Base-by-base conservation (phyloP, 176 grass and related monocot genomes). In the Musa itinerans region DNA sequence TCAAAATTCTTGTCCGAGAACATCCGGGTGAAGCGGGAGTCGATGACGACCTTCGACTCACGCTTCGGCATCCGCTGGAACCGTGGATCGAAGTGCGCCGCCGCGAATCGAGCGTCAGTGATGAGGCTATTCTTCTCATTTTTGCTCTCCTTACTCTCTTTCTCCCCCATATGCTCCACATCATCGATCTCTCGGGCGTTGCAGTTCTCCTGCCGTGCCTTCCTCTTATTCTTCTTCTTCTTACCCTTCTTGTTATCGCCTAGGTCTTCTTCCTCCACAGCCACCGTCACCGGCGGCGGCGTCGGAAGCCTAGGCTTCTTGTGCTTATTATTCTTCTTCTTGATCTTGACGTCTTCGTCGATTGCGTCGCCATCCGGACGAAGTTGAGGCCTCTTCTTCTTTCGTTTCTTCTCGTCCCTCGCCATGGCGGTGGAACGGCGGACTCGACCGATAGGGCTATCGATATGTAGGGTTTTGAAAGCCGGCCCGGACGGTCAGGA, bases 61-160 rank as follows among this genome's bases (percentile, higher is more conserved):
- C 88, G 89, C 82, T 63, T 82, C 81, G 75, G 86, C 94, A 97
- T 92, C 55, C 83, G 68, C 34, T 88, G 86, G 79, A 90, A 92
- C 67, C 72, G 55, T 68, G 89, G 92, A 64, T 92, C 92, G 49
- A 73, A 82, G 61, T 86, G 83, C 75, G 79, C 78, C 52, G 85
- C 69, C 68, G 71, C 25, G 81, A 86, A 97, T 56, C 93, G 77
- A 85, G 86, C 74, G 72, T 92, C 93, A 61, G 85, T 83, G 79
- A 86, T 88, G 50, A 61, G 59, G 15, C 78, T 64, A 56, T 53
- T 81, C 80, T 72, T 76, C 53, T 59, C 59, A 7, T n/a, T 34
- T 16, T 77, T 67, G 20, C 8, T 26, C 2, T 27, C 9, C 11
- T 14, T 11, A 22, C 11, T 22, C 11, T 68, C 25, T 34, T 68